A percentile compares a stretch with the other conserved stretches of the same genome.
Evolutionary conservation across 352 stramenopile species (phyloP).

Genomic region (Blastocystis hominis): DNA sequence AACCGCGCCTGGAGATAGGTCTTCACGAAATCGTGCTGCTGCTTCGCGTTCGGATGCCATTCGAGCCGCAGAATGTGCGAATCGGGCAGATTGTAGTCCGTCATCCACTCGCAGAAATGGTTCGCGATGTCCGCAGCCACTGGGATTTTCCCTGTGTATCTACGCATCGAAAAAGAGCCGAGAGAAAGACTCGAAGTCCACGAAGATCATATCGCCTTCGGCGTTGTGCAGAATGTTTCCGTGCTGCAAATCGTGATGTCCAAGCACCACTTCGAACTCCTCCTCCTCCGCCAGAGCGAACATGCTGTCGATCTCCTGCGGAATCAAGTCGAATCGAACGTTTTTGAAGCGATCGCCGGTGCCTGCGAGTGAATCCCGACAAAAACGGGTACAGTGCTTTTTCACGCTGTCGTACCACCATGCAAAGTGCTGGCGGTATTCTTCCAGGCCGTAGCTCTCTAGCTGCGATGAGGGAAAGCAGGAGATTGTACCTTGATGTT

Average conservation of each 20-base stretch:
- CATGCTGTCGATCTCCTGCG: not conserved
- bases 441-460: not conserved
- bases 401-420: not conserved
- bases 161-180: not conserved
- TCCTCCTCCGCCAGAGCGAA: not conserved
- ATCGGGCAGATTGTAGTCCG: constrained; percentile 25
- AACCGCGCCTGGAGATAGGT: not conserved
- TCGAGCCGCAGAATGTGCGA: not conserved
- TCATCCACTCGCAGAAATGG: constrained; percentile 46
- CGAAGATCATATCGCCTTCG: constrained; percentile 21
- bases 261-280: constrained; percentile 37
- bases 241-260: constrained; percentile 44
- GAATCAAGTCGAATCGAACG: not conserved
- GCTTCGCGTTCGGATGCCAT: not conserved
- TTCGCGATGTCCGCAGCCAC: constrained; percentile 5
- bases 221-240: constrained; percentile 35
- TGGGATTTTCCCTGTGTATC: not conserved
- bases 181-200: constrained; percentile 14
- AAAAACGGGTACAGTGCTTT: not conserved
- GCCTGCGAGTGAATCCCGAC: not conserved
- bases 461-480: not conserved
- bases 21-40: not conserved
- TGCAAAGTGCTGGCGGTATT: constrained; percentile 1
- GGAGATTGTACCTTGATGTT: not conserved
- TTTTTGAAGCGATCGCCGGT: not conserved